Percentiles rank a stretch among this genome's conserved stretches.
Conservation (phyloP, 352 stramenopile genomes). For the Phytopythium boreale region DNA sequence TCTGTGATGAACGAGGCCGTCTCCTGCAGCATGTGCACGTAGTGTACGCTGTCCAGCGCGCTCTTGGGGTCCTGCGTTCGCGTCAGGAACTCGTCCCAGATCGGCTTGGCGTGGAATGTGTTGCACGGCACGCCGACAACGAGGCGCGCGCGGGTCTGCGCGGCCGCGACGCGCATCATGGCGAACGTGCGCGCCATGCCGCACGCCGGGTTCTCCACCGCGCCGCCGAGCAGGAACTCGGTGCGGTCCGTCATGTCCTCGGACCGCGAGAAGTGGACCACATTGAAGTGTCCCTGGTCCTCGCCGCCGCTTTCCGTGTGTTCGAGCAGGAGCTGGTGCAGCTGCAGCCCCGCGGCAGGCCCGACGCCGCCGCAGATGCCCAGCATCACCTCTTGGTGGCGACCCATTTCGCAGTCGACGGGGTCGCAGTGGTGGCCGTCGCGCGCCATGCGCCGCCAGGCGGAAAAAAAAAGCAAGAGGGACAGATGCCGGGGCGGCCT, state of each 20-base stretch:
- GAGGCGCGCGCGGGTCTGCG: slow-evolving; percentile 32
- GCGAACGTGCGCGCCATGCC: slow-evolving; percentile 74
- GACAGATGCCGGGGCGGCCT: not conserved
- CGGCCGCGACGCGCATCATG: slow-evolving; percentile 58
- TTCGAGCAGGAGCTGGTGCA: slow-evolving; percentile 72
- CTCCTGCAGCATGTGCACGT: slow-evolving; percentile 76
- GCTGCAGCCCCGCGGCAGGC: slow-evolving; percentile 59
- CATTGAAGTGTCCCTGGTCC: slow-evolving; percentile 65
- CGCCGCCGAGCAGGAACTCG: slow-evolving; percentile 36
- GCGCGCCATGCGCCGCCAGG: not conserved
- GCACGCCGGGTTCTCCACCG: slow-evolving; percentile 59
- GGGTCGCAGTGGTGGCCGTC: not conserved
- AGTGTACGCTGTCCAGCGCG: slow-evolving; percentile 12
- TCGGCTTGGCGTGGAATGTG: slow-evolving; percentile 69
- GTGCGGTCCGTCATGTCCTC: slow-evolving; percentile 76
- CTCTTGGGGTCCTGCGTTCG: slow-evolving; percentile 21
- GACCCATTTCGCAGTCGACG: slow-evolving; percentile 8
- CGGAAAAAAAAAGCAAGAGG: too few species aligned
- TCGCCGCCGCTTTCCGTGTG: slow-evolving; percentile 60
- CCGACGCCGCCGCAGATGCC: slow-evolving; percentile 75
- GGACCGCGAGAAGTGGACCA: slow-evolving; percentile 72
- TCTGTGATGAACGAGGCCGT: slow-evolving; percentile 54
- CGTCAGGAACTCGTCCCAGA: slow-evolving; percentile 67
- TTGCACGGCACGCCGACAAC: slow-evolving; percentile 70
- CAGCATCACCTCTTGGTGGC: slow-evolving; percentile 46